phyloP scores from a whole-genome alignment of 306 rosid species.

The Calophaca sinica region DNA sequence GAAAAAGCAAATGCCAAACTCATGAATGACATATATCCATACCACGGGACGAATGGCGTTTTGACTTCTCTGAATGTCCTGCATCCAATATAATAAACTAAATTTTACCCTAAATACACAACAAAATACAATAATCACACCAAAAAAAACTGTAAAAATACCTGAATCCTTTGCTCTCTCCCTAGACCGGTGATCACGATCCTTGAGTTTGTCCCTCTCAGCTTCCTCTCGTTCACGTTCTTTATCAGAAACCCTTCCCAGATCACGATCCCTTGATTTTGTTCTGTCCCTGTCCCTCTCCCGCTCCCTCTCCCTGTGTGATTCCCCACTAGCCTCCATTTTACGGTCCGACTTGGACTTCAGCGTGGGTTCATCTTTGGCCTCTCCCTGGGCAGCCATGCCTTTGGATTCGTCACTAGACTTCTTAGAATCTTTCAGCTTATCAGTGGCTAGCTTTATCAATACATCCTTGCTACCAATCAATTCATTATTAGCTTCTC shows the following conservation, averaged over 20 bases:
- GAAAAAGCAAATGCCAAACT: slow-evolving; percentile 7
- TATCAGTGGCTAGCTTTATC: slow-evolving; percentile 62
- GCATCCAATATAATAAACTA: slow-evolving; percentile 42
- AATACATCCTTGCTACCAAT: slow-evolving; percentile 61
- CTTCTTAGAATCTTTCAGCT: slow-evolving; percentile 63
- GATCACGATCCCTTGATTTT: slow-evolving; percentile 78
- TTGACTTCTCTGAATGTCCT: slow-evolving; percentile 83
- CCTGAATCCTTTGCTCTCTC: slow-evolving; percentile 93
- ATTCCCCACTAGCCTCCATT: slow-evolving; percentile 62
- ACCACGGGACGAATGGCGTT: slow-evolving; percentile 77
- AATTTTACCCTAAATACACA: background rate
- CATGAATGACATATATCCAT: slow-evolving; percentile 35
- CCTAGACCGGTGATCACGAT: slow-evolving; percentile 67
- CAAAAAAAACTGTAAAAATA: slow-evolving; percentile 12
- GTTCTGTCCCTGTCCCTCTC: slow-evolving; percentile 68
- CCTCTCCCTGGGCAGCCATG: slow-evolving; percentile 60
- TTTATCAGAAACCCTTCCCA: slow-evolving; percentile 87
- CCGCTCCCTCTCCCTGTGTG: slow-evolving; percentile 49
- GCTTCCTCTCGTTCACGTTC: slow-evolving; percentile 83
- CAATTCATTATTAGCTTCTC: slow-evolving; percentile 56
- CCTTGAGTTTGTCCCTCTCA: slow-evolving; percentile 74
- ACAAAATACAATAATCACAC: background rate
- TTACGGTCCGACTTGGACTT: slow-evolving; percentile 73
- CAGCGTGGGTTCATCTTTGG: slow-evolving; percentile 57
- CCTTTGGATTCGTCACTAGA: slow-evolving; percentile 74